phyloP scores from a whole-genome alignment of 2,329 filamentous ascomycete genomes.

The Sporothrix humicola region DNA sequence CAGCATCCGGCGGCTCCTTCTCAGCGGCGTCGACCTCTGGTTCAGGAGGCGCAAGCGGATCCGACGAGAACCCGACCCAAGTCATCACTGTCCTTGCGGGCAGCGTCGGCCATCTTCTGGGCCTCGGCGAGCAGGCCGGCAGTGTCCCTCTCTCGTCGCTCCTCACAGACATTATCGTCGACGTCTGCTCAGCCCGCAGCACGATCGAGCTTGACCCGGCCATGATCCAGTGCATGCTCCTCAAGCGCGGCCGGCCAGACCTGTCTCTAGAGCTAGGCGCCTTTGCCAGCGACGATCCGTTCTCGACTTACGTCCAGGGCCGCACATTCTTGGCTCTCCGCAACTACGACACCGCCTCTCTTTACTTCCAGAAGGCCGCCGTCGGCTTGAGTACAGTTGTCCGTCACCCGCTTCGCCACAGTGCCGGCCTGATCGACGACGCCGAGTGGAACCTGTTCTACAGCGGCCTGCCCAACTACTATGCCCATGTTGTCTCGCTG shows the following conservation, averaged over 20 bases:
- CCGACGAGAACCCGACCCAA: slow-evolving; percentile 43
- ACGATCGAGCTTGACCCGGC: slow-evolving; percentile 68
- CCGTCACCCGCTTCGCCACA: slow-evolving; percentile 59
- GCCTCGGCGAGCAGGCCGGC: slow-evolving; percentile 60
- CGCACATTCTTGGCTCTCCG: slow-evolving; percentile 76
- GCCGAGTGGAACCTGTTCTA: slow-evolving; percentile 73
- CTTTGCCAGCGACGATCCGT: slow-evolving; percentile 64
- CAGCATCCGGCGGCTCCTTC: slow-evolving; percentile 23
- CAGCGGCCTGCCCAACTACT: slow-evolving; percentile 80
- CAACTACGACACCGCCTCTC: slow-evolving; percentile 74
- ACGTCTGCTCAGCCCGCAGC: slow-evolving; percentile 68
- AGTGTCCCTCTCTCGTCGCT: slow-evolving; percentile 61
- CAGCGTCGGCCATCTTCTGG: slow-evolving; percentile 67
- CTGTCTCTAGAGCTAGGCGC: slow-evolving; percentile 62
- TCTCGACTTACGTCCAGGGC: slow-evolving; percentile 81
- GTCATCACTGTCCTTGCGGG: slow-evolving; percentile 64
- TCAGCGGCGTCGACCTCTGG: slow-evolving; percentile 37
- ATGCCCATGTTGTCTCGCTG: slow-evolving; percentile 80
- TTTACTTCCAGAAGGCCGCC: slow-evolving; percentile 81
- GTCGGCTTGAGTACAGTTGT: slow-evolving; percentile 69
- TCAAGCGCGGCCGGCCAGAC: slow-evolving; percentile 65
- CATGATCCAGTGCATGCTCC: slow-evolving; percentile 65
- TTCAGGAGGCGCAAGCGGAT: slow-evolving; percentile 52
- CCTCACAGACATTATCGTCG: slow-evolving; percentile 70
- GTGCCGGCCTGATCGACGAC: slow-evolving; percentile 72